Evolutionary conservation across 306 rosid genomes (phyloP).

Genomic region (Trifolium subterraneum): DNA sequence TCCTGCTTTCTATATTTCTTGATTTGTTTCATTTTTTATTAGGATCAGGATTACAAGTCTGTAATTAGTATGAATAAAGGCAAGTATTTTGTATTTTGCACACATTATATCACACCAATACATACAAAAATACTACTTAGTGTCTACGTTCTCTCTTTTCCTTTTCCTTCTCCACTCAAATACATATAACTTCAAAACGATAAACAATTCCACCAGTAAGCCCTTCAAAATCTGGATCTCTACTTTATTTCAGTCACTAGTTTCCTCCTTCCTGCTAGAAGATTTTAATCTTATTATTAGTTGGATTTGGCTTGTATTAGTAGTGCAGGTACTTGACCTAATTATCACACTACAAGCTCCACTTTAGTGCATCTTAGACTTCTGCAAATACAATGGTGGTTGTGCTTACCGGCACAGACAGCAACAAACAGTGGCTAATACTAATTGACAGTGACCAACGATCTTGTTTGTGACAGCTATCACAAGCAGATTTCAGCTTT

Average conservation of each 20-base stretch:
- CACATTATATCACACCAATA: neutral
- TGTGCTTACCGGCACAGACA: too few relatives aligned
- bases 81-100: neutral
- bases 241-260: neutral
- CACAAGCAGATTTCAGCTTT: too few relatives aligned
- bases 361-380: too few relatives aligned
- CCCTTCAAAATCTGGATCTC: neutral
- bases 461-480: too few relatives aligned
- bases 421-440: too few relatives aligned
- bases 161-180: neutral
- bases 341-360: too few relatives aligned
- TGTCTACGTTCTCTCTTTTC: neutral
- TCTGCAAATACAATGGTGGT: too few relatives aligned
- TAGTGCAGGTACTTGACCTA: too few relatives aligned
- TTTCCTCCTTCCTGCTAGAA: too few relatives aligned
- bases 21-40: neutral
- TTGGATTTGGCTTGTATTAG: too few relatives aligned
- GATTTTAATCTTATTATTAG: too few relatives aligned
- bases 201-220: neutral
- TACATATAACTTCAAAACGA: neutral
- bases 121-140: neutral
- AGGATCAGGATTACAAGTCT: neutral
- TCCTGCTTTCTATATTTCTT: neutral
- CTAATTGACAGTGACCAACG: too few relatives aligned
- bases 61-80: neutral